phyloP scores from a whole-genome alignment of 371 early-diverging fungal genomes.

The Rhizomucor miehei region DNA sequence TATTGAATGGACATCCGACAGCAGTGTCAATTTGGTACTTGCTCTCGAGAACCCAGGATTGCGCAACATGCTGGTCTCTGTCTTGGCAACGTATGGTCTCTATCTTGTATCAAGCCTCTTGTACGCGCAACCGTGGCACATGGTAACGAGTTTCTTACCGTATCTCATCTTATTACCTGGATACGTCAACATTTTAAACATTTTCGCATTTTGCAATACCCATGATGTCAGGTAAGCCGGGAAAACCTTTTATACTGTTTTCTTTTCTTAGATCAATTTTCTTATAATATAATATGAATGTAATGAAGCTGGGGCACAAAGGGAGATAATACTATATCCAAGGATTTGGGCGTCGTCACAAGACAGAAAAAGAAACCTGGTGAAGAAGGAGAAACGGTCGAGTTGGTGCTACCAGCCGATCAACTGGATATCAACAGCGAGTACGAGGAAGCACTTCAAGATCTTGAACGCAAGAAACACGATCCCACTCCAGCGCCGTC shows the following conservation, averaged over 20 bases:
- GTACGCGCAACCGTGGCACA: constrained; percentile 91
- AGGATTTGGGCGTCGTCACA: constrained; percentile 50
- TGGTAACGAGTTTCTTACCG: constrained; percentile 86
- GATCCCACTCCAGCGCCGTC: neutral
- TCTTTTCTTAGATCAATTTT: no score
- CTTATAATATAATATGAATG: no score
- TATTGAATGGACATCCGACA: constrained; percentile 18
- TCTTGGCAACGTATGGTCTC: constrained; percentile 83
- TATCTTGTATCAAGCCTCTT: constrained; percentile 75
- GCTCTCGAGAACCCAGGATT: constrained; percentile 50
- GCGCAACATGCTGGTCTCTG: constrained; percentile 75
- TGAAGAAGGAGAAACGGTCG: constrained; percentile 53
- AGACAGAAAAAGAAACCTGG: constrained; percentile 16
- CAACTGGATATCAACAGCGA: constrained; percentile 63
- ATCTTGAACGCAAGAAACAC: constrained; percentile 47
- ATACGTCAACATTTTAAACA: constrained; percentile 86
- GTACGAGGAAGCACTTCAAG: constrained; percentile 69
- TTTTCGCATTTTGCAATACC: constrained; percentile 88
- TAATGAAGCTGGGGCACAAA: constrained; percentile 98
- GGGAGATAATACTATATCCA: constrained; percentile 63
- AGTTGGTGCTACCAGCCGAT: constrained; percentile 70
- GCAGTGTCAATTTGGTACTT: constrained; percentile 15
- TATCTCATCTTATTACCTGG: constrained; percentile 84
- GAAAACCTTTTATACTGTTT: neutral
- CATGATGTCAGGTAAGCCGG: constrained; percentile 75